Evolutionary conservation across 352 stramenopile genomes (phyloP).

Genomic region (Pythium chondricola): DNA sequence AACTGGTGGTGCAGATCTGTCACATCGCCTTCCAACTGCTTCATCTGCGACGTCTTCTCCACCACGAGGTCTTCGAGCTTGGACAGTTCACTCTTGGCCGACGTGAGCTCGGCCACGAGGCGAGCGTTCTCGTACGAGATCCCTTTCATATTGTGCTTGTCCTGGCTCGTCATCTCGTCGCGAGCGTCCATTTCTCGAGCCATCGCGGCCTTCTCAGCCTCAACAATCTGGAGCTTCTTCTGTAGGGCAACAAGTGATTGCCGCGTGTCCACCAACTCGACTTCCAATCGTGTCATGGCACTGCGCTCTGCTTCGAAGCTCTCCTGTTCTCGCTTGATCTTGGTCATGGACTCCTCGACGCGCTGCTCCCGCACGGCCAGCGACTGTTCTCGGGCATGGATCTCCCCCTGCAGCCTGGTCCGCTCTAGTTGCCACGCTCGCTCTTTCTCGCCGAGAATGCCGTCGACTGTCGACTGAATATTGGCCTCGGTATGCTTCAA

Average conservation of each 20-base stretch:
- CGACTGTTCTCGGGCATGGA: conserved; percentile 24
- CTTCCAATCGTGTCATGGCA: conserved; percentile 11
- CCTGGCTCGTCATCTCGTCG: conserved; percentile 10
- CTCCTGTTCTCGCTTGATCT: conserved; percentile 7
- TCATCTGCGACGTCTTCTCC: conserved; percentile 1
- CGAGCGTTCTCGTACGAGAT: conserved; percentile 20
- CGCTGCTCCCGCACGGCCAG: conserved; percentile 25
- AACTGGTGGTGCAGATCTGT: conserved; percentile 45
- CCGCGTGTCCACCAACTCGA: not conserved
- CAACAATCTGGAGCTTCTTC: conserved; percentile 3
- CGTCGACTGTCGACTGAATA: conserved; percentile 30
- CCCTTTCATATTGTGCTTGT: conserved; percentile 19
- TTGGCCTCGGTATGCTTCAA: conserved; percentile 40
- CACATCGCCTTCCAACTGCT: conserved; percentile 26
- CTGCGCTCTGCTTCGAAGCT: conserved; percentile 2
- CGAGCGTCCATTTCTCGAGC: not conserved
- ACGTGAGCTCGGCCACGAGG: conserved; percentile 11
- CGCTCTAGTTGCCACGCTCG: conserved; percentile 37
- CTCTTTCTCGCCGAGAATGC: conserved; percentile 45
- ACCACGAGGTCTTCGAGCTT: conserved; percentile 12
- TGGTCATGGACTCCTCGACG: not conserved
- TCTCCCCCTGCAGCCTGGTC: conserved; percentile 19
- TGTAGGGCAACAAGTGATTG: not conserved
- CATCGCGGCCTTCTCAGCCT: too few species aligned
- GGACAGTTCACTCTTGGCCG: conserved; percentile 4